Base-by-base conservation (phyloP, 768 basidiomycete genomes). In the Boletus rubropictus region DNA sequence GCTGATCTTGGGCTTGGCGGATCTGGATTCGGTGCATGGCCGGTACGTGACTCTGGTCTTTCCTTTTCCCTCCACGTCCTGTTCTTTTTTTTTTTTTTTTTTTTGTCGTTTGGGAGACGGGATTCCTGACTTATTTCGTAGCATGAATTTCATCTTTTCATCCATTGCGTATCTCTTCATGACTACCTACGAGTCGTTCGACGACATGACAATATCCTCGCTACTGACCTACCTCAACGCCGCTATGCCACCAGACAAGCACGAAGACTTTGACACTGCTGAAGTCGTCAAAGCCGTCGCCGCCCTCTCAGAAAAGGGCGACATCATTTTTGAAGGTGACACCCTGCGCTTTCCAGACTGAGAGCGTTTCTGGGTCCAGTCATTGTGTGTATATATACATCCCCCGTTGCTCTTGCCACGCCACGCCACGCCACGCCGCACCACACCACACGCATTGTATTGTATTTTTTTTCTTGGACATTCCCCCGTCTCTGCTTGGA, bases 241-340 rank as follows among this genome's bases (percentile, higher is more conserved):
- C 2, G 84, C 84, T 5, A 77, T 88, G 69, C 86, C 86, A 4
- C 72, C 70, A 22, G 86, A 87, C 60, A 88, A 88, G 65, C 80
- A 86, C 59, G 86, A 88, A 68, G 86, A 89, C 53, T 89, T 86
- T 51, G 86, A 89, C 63, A 86, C 84, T 11, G 73, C 74, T 2
- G 86, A 89, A 66, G 84, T 89, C 15, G 74, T 74, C 6, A 71
- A 72, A 39, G 73, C 72, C 4, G 75, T 75, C 12, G 75, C 69
- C 1, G 55, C 61, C 11, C 54, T 80, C 40, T 69, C 74, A 32
- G 78, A 77, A 24, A 68, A 68, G 48, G 77, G 78, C 0, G 64
- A 71, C 32, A 65, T 81, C 7, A 54, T 72, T 22, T 71, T 80
- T 38, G 76, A 79, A 58, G 80, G 79, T 5, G 80, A 82, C 29